A percentile compares a stretch with the other conserved stretches of the same genome.
phyloP scores from a whole-genome alignment of 2,329 filamentous ascomycete genomes.

The Akanthomyces muscarius region DNA sequence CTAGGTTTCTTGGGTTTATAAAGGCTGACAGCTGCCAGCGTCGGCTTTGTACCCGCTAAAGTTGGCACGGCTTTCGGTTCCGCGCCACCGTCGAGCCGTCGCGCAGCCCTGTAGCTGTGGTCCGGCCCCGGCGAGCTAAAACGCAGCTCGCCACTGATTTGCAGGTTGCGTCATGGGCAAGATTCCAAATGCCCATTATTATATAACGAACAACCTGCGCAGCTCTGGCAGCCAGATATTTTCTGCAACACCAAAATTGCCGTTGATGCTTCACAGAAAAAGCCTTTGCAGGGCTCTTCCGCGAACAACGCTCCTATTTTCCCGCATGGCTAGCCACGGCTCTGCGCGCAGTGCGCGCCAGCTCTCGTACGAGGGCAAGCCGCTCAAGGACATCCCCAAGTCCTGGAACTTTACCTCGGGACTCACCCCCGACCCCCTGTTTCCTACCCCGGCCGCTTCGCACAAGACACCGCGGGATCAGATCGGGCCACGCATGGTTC shows the following conservation, averaged over 20 bases:
- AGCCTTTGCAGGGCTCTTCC: constrained; percentile 12
- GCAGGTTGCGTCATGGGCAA: constrained; percentile 12
- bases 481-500: constrained; percentile 78
- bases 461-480: constrained; percentile 74
- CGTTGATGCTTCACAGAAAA: constrained; percentile 16
- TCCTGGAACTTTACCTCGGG: constrained; percentile 62
- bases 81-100: constrained; percentile 13
- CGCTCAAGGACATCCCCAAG: constrained; percentile 56
- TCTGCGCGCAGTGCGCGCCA: constrained; percentile 3
- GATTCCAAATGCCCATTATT: constrained; percentile 4
- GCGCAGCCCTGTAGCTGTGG: background rate
- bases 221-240: background rate
- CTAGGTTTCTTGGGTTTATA: too few species aligned
- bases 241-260: background rate
- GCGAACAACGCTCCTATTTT: constrained; percentile 3
- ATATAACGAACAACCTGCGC: background rate
- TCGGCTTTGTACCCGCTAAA: constrained; percentile 2
- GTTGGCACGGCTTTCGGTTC: constrained; percentile 12
- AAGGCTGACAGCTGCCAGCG: background rate
- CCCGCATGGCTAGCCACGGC: constrained; percentile 10
- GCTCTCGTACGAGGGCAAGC: constrained; percentile 27
- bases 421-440: constrained; percentile 72
- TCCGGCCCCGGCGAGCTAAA: background rate
- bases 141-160: constrained; percentile 4
- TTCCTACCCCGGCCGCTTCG: constrained; percentile 75